Conservation (phyloP, 192 early-diverging fungal genomes). For the Linnemannia exigua region DNA sequence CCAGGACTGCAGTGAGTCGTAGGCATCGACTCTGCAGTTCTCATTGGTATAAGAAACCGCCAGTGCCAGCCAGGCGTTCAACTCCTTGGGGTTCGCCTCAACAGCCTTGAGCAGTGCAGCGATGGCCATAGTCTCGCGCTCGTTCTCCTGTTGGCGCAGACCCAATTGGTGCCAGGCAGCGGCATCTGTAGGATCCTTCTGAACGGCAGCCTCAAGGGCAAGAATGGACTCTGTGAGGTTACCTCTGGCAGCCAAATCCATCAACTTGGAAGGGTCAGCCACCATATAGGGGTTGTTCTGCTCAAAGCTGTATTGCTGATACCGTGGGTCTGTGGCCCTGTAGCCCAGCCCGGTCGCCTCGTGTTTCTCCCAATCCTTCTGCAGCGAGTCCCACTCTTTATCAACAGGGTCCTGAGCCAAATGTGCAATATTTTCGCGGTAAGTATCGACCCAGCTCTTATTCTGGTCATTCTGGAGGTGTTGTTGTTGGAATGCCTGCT, state of each 20-base stretch:
- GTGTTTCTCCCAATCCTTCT: constrained; percentile 78
- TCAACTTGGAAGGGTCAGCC: constrained; percentile 63
- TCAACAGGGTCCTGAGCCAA: constrained; percentile 71
- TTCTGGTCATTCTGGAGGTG: constrained; percentile 65
- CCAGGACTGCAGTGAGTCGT: constrained; percentile 93
- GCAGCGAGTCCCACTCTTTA: constrained; percentile 78
- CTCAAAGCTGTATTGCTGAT: constrained; percentile 82
- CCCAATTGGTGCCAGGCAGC: constrained; percentile 90
- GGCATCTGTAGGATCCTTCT: constrained; percentile 84
- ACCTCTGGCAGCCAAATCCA: constrained; percentile 63
- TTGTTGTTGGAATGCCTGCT: constrained; percentile 66
- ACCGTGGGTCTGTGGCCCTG: constrained; percentile 68
- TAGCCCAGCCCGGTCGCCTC: constrained; percentile 59
- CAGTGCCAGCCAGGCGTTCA: constrained; percentile 89
- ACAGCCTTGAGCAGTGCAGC: constrained; percentile 89
- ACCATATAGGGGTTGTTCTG: constrained; percentile 79
- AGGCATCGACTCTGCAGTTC: constrained; percentile 84
- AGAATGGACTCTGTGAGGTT: constrained; percentile 91
- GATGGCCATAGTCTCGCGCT: constrained; percentile 93
- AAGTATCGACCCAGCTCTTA: constrained; percentile 79
- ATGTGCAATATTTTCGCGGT: constrained; percentile 78
- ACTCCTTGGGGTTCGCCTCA: constrained; percentile 75
- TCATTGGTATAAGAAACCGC: constrained; percentile 98
- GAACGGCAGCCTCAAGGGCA: constrained; percentile 91
- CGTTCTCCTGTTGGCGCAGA: constrained; percentile 95